Base-by-base conservation (phyloP, 2,329 filamentous ascomycete genomes). In the Rhynchosporium graminicola region DNA sequence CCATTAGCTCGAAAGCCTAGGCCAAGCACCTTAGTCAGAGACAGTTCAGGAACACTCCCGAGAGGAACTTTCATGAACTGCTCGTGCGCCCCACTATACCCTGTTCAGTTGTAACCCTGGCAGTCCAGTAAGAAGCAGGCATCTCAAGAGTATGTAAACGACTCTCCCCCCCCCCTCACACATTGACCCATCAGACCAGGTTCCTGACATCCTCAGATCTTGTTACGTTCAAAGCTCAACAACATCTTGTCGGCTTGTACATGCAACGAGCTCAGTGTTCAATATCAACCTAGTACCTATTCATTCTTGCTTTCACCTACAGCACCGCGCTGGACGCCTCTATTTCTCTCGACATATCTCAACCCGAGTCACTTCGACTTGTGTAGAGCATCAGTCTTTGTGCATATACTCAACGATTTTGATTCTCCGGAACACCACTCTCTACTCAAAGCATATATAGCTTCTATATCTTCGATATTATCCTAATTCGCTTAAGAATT, bases 91-190 rank as follows among this genome's bases (percentile, higher is more conserved):
- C 67, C 66, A 54, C 65, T 67, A 68, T 60, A 68, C 65, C 69
- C 62, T 68, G 65, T 68, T 67, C 45, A 66, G 61, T 57, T 62
- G 58, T 29, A 60, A 60, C 62, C 60, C 59, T 51, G 64, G 57
- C 63, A 56, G 52, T 67, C 48, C 59, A 65, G 26, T 64, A 59
- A 68, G 60, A 64, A 61, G 45, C 62, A 62, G 66, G 59, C 63
- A 63, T 61, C 65, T 60, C 54, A 58, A 65, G 58, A 69, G 69
- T 72, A 72, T 72, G 70, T 72, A 72, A 67, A 72, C 62, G 57
- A 58, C 64, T 64, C 46, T 63, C 63, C 63, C 66, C 65, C 64
- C 64, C 57, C 64, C 57, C 64, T 65, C 52, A 36, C 58, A 52
- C 51, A 63, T 62, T 57, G 36, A 46, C 64, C 51, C 62, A 64